phyloP scores from a whole-genome alignment of 2,329 filamentous ascomycete species.

The Dactylellina cionopaga region DNA sequence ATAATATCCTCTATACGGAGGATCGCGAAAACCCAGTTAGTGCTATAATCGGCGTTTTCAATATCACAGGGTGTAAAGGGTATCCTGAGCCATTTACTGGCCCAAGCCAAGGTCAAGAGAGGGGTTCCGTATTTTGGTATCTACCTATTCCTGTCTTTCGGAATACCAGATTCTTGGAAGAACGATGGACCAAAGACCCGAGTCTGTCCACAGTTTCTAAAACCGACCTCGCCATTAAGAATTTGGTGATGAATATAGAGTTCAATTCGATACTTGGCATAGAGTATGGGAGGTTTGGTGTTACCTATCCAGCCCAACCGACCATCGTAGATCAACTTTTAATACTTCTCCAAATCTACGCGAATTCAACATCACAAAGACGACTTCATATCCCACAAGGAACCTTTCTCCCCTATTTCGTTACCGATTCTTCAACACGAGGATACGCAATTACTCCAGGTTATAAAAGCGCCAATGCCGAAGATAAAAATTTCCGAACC shows the following conservation, averaged over 20 bases:
- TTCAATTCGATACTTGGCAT: not conserved
- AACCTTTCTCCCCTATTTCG: slow-evolving; percentile 2
- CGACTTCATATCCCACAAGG: not conserved
- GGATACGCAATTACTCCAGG: slow-evolving; percentile 1
- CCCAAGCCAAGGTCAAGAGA: no score
- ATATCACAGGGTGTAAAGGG: slow-evolving; percentile 4
- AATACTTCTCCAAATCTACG: not conserved
- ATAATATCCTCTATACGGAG: no score
- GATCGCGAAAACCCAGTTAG: not conserved
- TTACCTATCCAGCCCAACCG: not conserved
- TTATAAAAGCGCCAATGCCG: not conserved
- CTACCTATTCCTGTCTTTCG: not conserved
- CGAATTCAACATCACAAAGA: not conserved
- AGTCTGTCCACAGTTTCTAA: no score
- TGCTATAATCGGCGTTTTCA: not conserved
- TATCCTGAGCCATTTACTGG: slow-evolving; percentile 1
- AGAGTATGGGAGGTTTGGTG: not conserved
- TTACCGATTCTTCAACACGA: not conserved
- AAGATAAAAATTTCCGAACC: not conserved
- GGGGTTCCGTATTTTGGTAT: no score
- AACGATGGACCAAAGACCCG: not conserved
- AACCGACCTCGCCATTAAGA: no score
- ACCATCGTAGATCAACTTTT: not conserved
- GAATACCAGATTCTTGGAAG: not conserved
- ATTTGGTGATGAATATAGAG: no score